phyloP scores from a whole-genome alignment of 768 basidiomycete genomes.

The Leccinum rimulosum region DNA sequence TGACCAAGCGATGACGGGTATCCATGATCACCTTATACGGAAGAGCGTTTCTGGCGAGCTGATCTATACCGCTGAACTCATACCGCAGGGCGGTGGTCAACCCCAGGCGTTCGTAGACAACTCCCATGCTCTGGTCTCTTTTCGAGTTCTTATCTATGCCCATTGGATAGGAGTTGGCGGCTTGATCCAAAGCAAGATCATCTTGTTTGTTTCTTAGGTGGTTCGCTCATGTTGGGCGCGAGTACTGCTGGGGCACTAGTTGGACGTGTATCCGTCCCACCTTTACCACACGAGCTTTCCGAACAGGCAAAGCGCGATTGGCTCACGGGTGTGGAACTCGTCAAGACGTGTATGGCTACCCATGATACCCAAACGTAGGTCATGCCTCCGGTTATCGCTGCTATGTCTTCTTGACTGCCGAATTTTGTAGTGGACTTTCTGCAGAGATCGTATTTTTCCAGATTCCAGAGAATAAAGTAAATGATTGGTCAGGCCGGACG shows the following conservation, averaged over 20 bases:
- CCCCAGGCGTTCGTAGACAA: slow-evolving; percentile 35
- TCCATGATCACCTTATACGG: slow-evolving; percentile 72
- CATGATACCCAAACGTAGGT: slow-evolving; percentile 81
- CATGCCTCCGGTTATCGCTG: neutral
- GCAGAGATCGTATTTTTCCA: slow-evolving; percentile 91
- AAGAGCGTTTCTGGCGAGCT: slow-evolving; percentile 57
- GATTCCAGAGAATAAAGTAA: slow-evolving; percentile 54
- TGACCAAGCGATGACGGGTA: slow-evolving; percentile 77
- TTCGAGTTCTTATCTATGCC: slow-evolving; percentile 8
- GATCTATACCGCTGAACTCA: slow-evolving; percentile 80
- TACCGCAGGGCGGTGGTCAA: slow-evolving; percentile 46
- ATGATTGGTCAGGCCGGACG: slow-evolving; percentile 34
- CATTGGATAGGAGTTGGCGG: slow-evolving; percentile 57
- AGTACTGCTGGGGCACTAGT: slow-evolving; percentile 59
- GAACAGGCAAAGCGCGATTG: slow-evolving; percentile 71
- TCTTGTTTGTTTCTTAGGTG: slow-evolving; percentile 92
- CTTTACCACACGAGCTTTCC: slow-evolving; percentile 59
- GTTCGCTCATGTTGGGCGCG: slow-evolving; percentile 88
- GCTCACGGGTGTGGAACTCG: slow-evolving; percentile 73
- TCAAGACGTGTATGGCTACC: slow-evolving; percentile 86
- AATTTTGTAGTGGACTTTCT: slow-evolving; percentile 62
- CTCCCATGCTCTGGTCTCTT: neutral
- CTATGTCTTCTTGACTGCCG: neutral
- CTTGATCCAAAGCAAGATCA: slow-evolving; percentile 91
- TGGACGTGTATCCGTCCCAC: slow-evolving; percentile 63